Conservation (phyloP, 1,139 yeast species). For the Suhomyces guaymorum region DNA sequence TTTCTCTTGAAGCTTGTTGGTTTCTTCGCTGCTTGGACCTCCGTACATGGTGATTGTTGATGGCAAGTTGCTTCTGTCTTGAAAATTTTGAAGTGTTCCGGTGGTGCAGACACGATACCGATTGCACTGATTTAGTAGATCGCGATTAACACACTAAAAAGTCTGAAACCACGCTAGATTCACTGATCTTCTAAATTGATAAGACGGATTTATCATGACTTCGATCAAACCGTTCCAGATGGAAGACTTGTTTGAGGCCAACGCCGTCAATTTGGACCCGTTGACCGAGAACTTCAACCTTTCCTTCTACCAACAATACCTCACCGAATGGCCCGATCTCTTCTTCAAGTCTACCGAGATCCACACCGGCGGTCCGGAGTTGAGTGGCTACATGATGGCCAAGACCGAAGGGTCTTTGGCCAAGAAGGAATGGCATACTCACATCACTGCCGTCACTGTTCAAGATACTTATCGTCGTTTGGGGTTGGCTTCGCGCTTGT, state of each 20-base stretch:
- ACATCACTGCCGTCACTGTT: constrained; percentile 94
- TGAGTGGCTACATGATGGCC: constrained; percentile 90
- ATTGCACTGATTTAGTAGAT: no score
- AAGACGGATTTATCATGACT: no score
- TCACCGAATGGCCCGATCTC: constrained; percentile 84
- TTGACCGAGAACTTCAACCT: constrained; percentile 88
- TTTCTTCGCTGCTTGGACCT: constrained; percentile 76
- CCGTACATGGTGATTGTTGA: constrained; percentile 62
- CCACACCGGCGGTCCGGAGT: constrained; percentile 25
- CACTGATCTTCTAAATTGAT: no score
- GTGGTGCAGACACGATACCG: constrained; percentile 1
- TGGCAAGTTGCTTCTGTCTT: not conserved
- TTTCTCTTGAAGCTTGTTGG: constrained; percentile 71
- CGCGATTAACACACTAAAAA: no score
- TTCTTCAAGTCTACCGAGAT: constrained; percentile 65
- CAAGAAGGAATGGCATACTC: constrained; percentile 89
- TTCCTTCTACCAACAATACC: constrained; percentile 80
- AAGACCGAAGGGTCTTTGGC: constrained; percentile 79
- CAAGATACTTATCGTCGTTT: constrained; percentile 79
- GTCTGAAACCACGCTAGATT: no score
- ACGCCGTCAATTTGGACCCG: constrained; percentile 79
- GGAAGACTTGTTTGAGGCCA: constrained; percentile 72
- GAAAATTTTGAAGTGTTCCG: constrained; percentile 3
- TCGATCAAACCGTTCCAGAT: constrained; percentile 83
- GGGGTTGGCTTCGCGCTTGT: constrained; percentile 79